These are phyloP conservation scores for Cenococcum geophilum DNA, from an alignment of 495 filamentous ascomycete genomes.

Conservation along the genomic window DNA sequence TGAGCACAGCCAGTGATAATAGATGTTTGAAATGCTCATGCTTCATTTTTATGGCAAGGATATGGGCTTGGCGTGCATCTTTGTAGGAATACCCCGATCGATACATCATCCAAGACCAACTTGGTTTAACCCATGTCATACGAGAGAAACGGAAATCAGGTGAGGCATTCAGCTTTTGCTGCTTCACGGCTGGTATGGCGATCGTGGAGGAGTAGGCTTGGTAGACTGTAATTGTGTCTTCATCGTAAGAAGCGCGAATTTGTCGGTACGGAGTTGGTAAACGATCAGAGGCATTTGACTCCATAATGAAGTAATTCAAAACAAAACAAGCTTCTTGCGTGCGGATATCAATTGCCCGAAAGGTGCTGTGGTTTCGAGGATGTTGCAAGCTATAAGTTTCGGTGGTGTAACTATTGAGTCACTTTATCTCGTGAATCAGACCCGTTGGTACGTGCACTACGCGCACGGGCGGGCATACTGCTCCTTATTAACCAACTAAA, in stretches of 20 bases:
- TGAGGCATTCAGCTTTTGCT: conserved; percentile 49
- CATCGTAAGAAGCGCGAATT: conserved; percentile 48
- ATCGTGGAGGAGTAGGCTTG: conserved; percentile 55
- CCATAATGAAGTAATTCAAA: too few species aligned
- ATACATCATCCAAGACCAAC: conserved; percentile 62
- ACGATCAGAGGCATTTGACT: too few species aligned
- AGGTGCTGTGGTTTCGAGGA: too few species aligned
- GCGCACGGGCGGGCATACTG: too few species aligned
- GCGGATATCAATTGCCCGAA: too few species aligned
- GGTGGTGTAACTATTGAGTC: too few species aligned
- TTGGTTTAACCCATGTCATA: conserved; percentile 67
- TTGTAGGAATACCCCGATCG: conserved; percentile 29
- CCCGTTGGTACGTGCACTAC: too few species aligned
- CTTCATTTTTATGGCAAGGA: conserved; percentile 24
- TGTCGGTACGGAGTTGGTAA: conserved; percentile 42
- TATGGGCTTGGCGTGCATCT: conserved; percentile 19
- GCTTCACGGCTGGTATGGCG: conserved; percentile 47
- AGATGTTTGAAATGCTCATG: conserved; percentile 16
- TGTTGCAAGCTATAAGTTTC: too few species aligned
- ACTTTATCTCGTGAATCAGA: too few species aligned
- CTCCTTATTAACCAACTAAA: too few species aligned
- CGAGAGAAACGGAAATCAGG: conserved; percentile 47
- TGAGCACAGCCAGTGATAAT: conserved; percentile 11
- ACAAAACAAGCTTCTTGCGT: too few species aligned
- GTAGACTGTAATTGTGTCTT: conserved; percentile 53